Base-by-base conservation (phyloP, 805 yeast species). In the Tetrapisispora arboricola region DNA sequence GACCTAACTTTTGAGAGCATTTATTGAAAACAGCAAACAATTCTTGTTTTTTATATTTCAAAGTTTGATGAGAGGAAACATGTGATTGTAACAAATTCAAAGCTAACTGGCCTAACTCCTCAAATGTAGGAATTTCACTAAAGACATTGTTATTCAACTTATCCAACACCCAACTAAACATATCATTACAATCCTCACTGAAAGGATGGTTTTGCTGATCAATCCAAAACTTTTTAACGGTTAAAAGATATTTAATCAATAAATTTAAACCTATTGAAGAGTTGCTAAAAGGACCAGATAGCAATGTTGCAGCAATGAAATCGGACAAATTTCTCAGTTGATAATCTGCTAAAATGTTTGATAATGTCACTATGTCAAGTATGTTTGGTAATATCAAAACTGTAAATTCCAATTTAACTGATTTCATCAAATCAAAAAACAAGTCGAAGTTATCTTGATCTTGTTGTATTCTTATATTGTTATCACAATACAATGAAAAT, bases 181-280 rank as follows among this genome's bases (percentile, higher is more conserved):
- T 65, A 47, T 77, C 82, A 28, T 50, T 51, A 33, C 69, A 67
- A 37, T 75, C 80, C 3, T 62, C 62, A 16, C 53, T 46, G 7
- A 72, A 50, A 2, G 51, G 52, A 1, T 47, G 52, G 8, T 55
- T 49, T 0, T 36, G 26, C 4, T 39, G 41, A 1, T 38, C 28
- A 1, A 63, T 32, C 65, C 75, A 63, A 0, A 47, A 36, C 1
- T 49, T 19, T 7, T 48, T 38, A 1, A 45, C 38, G 4, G 44
- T 36, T 13, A 44, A 43, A 28, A 60, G 39, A 40, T 47, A 57
- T 1, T 36, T 19, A 10, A 51, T 34, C 8, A 60, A 42, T 6
- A 39, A 21, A 15, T 31, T 33, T 18, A 58, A 44, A 1, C 57
- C 47, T 1, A 19, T 27, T 16, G 48, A 45, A 1, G 60, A 55